Evolutionary conservation across 495 filamentous ascomycete species (phyloP), one percentile per base, ranked within the genome.

Genomic region (Neurospora discreta): DNA sequence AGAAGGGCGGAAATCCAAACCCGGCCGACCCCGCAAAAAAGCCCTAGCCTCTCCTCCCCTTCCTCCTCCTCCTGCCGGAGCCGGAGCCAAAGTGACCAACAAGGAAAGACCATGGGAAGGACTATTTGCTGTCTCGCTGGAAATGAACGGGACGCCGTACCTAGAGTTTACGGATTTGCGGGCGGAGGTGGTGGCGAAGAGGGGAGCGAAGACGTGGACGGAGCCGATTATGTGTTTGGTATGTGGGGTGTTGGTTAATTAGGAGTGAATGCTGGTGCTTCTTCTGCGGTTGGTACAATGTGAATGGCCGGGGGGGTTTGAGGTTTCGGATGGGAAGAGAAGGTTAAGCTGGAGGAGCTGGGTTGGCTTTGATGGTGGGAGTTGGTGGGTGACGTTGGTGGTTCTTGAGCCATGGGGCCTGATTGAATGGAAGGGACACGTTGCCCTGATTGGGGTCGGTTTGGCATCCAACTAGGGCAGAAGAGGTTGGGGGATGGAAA

Each of bases 191-290:
- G 75, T 72, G 0, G 46, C 20, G 11, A 26, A 26, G 46, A 83
- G 80, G 8, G 83, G 84, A 18, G 80, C 81, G 36, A 85, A 83
- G 77, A 76, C 80, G 8, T 85, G 84, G 84, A 82, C 78, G 4
- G 84, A 85, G 68, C 80, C 78, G 0, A 77, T 85, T 10, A 77
- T 77, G 39, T 85, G 84, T 44, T 76, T 84, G 15, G 75, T 84
- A 11, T 85, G 84, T 68, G 76, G 77, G 33, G 72, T 76, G 15
- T 75, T 80, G 26, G 82, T 85, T 46, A 76, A 82, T 36, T 80
- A 78, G 73, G 10, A 23, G 39, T 10, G 3, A 2, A 20, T 11
- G 3, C 8, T 20, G 8, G 7, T 10, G 18, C 8, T 20, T 0
- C 43, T 10, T 44, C 3, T 1, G 3, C 8, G 9, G 11, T 10